These are phyloP conservation scores for Microascus cirrosus DNA, from an alignment of 2,329 filamentous ascomycete species.

Conservation along the genomic window DNA sequence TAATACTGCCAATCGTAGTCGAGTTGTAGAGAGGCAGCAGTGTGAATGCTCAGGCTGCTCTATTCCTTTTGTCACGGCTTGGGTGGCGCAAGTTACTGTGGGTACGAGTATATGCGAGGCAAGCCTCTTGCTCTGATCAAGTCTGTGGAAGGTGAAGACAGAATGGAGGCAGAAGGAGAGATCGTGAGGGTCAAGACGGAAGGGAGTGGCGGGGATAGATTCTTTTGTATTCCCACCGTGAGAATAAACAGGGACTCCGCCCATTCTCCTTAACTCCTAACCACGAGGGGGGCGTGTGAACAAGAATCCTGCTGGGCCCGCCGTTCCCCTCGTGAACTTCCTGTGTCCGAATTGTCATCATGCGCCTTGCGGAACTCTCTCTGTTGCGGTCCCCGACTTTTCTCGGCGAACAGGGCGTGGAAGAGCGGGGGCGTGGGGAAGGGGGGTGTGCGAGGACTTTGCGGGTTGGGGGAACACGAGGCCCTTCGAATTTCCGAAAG, in stretches of 20 bases:
- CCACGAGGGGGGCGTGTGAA: neutral
- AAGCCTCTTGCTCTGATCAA: neutral
- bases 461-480: neutral
- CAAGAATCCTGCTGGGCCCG: neutral
- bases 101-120: neutral
- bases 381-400: no score
- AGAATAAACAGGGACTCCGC: neutral
- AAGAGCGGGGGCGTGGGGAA: neutral
- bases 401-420: no score
- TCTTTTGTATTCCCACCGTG: neutral
- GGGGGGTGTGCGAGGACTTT: neutral
- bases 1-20: no score
- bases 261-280: constrained; percentile 1
- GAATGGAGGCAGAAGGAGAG: neutral
- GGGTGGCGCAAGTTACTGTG: no score
- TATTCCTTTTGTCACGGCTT: neutral
- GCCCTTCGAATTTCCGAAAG: neutral
- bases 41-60: neutral
- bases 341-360: no score
- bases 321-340: neutral
- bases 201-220: neutral
- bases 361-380: no score
- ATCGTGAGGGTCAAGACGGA: neutral
- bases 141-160: neutral
- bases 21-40: neutral